Conservation (phyloP, 176 grass and related monocot genomes). For the Musa schizocarpa region DNA sequence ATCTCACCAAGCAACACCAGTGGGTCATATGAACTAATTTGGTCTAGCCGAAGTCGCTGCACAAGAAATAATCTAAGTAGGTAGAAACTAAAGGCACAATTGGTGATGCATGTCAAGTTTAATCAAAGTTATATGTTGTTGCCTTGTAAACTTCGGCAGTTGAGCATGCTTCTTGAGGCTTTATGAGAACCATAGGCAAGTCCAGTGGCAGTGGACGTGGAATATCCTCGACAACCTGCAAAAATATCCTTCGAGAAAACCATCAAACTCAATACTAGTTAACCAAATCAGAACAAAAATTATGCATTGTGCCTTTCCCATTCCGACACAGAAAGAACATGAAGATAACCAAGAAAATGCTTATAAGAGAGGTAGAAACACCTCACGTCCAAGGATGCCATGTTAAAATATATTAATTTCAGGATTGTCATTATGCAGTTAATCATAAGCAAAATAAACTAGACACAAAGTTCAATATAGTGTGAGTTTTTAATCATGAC, state of each 20-base stretch:
- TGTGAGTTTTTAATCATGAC: background rate
- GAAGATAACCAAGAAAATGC: too few species aligned
- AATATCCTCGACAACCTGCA: slow-evolving; percentile 85
- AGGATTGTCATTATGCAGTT: background rate
- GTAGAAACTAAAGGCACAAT: slow-evolving; percentile 10
- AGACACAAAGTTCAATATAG: background rate
- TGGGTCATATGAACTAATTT: slow-evolving; percentile 59
- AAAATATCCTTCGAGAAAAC: slow-evolving; percentile 5
- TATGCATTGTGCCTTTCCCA: too few species aligned
- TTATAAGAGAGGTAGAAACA: background rate
- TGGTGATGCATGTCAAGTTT: background rate
- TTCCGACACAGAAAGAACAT: too few species aligned
- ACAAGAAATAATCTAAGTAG: slow-evolving; percentile 20
- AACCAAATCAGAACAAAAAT: too few species aligned
- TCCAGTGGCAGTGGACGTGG: slow-evolving; percentile 36
- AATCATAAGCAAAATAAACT: background rate
- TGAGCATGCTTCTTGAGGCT: slow-evolving; percentile 85
- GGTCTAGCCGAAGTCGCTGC: slow-evolving; percentile 62
- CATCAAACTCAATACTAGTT: too few species aligned
- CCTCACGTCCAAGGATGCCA: background rate
- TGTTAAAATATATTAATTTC: background rate
- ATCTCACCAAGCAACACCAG: slow-evolving; percentile 65
- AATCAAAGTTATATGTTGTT: slow-evolving; percentile 18
- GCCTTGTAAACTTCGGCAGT: slow-evolving; percentile 98
- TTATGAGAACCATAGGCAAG: slow-evolving; percentile 84